Evolutionary conservation across 2,329 filamentous ascomycete species (phyloP).

Genomic region (Pseudogymnoascus sp.): DNA sequence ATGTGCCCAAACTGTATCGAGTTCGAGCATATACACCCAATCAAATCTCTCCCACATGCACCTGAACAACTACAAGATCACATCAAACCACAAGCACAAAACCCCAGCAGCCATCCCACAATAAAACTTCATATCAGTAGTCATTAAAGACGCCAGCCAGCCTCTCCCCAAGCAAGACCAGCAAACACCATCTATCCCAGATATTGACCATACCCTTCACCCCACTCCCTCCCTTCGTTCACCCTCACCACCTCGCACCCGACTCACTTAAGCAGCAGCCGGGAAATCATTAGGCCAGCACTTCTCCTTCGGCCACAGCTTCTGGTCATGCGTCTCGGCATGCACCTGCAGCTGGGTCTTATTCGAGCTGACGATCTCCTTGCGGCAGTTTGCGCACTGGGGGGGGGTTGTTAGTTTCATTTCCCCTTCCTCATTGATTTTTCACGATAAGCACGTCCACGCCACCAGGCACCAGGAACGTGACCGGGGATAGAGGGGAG

Average conservation of each 20-base stretch:
- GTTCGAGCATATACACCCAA: background rate
- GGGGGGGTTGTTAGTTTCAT: background rate
- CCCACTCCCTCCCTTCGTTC: background rate
- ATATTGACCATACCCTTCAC: background rate
- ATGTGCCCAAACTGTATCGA: background rate
- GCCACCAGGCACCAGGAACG: constrained; percentile 5
- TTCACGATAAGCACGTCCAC: background rate
- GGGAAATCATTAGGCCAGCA: constrained; percentile 49
- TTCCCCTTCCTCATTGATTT: constrained; percentile 17
- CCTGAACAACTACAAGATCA: background rate
- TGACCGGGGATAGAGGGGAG: background rate
- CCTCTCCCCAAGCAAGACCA: background rate
- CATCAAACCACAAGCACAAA: background rate
- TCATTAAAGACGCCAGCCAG: constrained; percentile 6
- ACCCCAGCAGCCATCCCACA: background rate
- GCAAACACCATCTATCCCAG: background rate
- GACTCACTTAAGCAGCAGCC: constrained; percentile 16
- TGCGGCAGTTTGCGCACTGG: constrained; percentile 46
- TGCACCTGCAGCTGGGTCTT: constrained; percentile 47
- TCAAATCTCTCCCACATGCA: background rate
- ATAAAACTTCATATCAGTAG: constrained; percentile 8
- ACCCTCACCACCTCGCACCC: background rate
- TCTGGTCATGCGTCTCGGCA: constrained; percentile 44
- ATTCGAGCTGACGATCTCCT: constrained; percentile 47
- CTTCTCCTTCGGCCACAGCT: constrained; percentile 51